phyloP scores from a whole-genome alignment of 805 yeast species.

The Tetrapisispora taiwanensis region DNA sequence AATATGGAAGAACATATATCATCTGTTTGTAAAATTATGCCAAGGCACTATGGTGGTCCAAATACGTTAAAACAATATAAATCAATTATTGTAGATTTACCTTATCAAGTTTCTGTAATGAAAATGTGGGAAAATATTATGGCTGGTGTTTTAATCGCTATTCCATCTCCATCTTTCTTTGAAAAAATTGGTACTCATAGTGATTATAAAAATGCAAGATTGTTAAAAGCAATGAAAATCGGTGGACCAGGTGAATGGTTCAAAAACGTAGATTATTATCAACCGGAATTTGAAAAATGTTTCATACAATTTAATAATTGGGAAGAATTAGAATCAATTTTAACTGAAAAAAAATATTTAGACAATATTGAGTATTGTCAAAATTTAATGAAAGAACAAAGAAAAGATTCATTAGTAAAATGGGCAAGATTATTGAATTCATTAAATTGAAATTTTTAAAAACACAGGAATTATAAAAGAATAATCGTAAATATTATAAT shows the following conservation, averaged over 20 bases:
- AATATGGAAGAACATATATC: neutral
- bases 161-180: slow-evolving; percentile 7
- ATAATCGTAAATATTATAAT: too few species aligned
- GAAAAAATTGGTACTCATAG: slow-evolving; percentile 3
- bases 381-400: slow-evolving; percentile 2
- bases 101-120: slow-evolving; percentile 9
- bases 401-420: neutral
- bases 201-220: neutral
- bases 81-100: slow-evolving; percentile 7
- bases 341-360: slow-evolving; percentile 2
- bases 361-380: slow-evolving; percentile 6
- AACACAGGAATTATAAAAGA: too few species aligned
- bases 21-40: slow-evolving; percentile 4
- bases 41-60: slow-evolving; percentile 7
- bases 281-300: slow-evolving; percentile 6
- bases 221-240: neutral
- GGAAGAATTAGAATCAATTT: slow-evolving; percentile 4
- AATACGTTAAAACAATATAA: slow-evolving; percentile 4
- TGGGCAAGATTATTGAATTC: neutral
- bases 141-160: slow-evolving; percentile 4
- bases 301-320: slow-evolving; percentile 6
- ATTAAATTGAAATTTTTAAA: too few species aligned
- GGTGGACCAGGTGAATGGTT: slow-evolving; percentile 5
- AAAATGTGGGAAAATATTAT: slow-evolving; percentile 10
- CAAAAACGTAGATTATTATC: slow-evolving; percentile 5